phyloP scores from a whole-genome alignment of 345 rosid genomes.

The Dimocarpus longan region DNA sequence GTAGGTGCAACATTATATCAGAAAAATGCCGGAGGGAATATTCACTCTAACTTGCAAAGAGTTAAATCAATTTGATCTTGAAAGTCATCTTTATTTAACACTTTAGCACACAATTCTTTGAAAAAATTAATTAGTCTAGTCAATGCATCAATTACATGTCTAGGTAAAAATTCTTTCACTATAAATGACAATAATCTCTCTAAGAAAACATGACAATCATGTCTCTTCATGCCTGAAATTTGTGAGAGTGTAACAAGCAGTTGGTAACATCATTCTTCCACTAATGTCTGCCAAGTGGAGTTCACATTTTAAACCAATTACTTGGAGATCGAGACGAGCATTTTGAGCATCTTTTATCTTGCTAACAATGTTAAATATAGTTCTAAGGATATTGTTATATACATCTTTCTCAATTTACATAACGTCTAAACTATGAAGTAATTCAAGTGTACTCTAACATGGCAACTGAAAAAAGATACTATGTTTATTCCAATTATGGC shows the following conservation, averaged over 20 bases:
- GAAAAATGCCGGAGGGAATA: not conserved
- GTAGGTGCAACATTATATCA: slow-evolving; percentile 7
- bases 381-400: slow-evolving; percentile 5
- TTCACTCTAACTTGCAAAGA: not conserved
- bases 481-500: not conserved
- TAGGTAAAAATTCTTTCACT: not conserved
- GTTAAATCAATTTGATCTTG: not conserved
- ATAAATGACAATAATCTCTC: not conserved
- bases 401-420: slow-evolving; percentile 20
- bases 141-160: not conserved
- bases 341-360: slow-evolving; percentile 16
- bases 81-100: not conserved
- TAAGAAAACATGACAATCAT: slow-evolving; percentile 10
- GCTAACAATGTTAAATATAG: not conserved
- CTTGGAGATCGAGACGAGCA: not conserved
- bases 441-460: not conserved
- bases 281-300: not conserved
- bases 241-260: not conserved
- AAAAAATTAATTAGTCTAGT: slow-evolving; percentile 1
- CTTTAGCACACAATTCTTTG: slow-evolving; percentile 2
- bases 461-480: slow-evolving; percentile 17
- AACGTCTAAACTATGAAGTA: not conserved
- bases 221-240: not conserved
- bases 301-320: not conserved
- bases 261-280: not conserved